phyloP scores from a whole-genome alignment of 345 rosid genomes.

The Xanthoceras sorbifolium region DNA sequence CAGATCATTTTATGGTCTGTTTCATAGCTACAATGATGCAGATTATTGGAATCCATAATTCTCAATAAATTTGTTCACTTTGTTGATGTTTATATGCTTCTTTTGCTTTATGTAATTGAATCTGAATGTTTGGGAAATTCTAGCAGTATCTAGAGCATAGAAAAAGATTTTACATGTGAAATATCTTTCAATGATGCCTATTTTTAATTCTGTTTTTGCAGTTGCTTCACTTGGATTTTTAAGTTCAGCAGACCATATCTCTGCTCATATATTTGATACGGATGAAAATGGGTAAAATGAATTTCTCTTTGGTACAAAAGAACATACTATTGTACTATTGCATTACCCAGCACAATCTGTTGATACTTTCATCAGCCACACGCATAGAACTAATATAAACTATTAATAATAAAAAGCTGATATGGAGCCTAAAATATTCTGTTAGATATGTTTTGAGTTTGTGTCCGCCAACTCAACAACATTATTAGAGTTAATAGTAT shows the following conservation, averaged over 20 bases:
- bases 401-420: too few relatives aligned
- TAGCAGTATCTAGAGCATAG: neutral
- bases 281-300: constrained; percentile 79
- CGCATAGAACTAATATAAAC: neutral
- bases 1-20: too few relatives aligned
- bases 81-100: too few relatives aligned
- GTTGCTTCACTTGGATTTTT: constrained; percentile 87
- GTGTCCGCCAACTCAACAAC: too few relatives aligned
- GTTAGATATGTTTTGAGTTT: too few relatives aligned
- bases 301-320: neutral
- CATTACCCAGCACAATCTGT: neutral
- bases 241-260: constrained; percentile 67
- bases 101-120: too few relatives aligned
- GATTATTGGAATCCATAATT: too few relatives aligned
- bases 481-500: too few relatives aligned
- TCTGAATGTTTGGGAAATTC: neutral
- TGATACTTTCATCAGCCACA: neutral
- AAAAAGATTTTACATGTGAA: neutral
- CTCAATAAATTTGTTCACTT: too few relatives aligned
- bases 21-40: too few relatives aligned
- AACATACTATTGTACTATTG: neutral
- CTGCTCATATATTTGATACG: constrained; percentile 54
- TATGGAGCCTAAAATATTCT: too few relatives aligned
- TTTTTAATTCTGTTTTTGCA: constrained; percentile 24
- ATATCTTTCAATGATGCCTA: constrained; percentile 6